These are phyloP conservation scores for Hypoxylon fuscum DNA, from an alignment of 495 filamentous ascomycete genomes.

Conservation along the genomic window DNA sequence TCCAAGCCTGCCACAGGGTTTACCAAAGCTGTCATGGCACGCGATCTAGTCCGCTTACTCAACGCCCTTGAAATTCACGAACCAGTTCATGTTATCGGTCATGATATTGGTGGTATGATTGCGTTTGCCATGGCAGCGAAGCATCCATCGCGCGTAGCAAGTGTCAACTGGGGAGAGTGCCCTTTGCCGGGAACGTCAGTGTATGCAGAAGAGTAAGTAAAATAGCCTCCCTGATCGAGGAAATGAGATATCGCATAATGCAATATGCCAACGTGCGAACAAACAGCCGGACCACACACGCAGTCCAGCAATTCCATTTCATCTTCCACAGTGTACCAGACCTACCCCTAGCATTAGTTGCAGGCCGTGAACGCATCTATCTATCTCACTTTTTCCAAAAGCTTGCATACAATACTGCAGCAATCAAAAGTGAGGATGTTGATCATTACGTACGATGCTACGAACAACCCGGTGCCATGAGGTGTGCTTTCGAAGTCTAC, in stretches of 20 bases:
- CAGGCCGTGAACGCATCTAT: conserved; percentile 54
- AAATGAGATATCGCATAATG: not conserved
- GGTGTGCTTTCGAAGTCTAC: conserved; percentile 52
- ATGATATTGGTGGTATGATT: conserved; percentile 60
- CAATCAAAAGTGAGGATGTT: conserved; percentile 47
- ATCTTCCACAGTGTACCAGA: conserved; percentile 55
- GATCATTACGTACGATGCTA: conserved; percentile 50
- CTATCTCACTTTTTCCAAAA: conserved; percentile 57
- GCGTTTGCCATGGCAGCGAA: conserved; percentile 50
- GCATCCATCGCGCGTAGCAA: conserved; percentile 43
- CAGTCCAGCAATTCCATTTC: conserved; percentile 54
- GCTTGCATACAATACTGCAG: conserved; percentile 46
- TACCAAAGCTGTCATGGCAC: conserved; percentile 49
- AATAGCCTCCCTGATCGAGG: not conserved
- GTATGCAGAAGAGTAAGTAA: conserved; percentile 38
- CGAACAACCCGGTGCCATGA: conserved; percentile 52
- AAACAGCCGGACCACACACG: conserved; percentile 37
- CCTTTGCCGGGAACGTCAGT: conserved; percentile 52
- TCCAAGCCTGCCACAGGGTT: conserved; percentile 50
- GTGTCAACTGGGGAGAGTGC: conserved; percentile 57
- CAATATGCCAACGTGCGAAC: not conserved
- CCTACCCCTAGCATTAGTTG: conserved; percentile 51
- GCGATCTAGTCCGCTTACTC: conserved; percentile 30
- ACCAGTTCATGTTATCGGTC: conserved; percentile 54
- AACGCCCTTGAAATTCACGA: conserved; percentile 43